Conservation (phyloP, 495 filamentous ascomycete genomes). For the Daldinia concentrica region DNA sequence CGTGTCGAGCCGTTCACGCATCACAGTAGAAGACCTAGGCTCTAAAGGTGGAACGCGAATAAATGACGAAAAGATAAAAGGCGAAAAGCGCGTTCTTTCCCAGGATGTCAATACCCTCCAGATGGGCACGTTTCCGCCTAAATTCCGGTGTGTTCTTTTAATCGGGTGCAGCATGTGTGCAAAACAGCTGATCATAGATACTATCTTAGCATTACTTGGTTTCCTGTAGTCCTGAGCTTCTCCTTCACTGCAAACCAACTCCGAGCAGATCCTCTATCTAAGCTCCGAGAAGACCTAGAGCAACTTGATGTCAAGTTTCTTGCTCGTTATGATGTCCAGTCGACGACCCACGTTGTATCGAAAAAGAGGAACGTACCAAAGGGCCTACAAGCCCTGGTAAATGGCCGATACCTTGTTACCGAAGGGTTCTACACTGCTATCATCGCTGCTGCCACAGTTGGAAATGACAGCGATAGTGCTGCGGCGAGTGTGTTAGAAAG, state of each 20-base stretch:
- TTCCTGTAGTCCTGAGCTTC: constrained; percentile 81
- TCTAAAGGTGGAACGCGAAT: constrained; percentile 84
- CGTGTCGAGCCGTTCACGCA: constrained; percentile 67
- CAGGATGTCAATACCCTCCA: constrained; percentile 70
- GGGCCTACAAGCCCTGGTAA: constrained; percentile 86
- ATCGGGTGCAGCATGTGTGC: background rate
- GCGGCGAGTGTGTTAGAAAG: constrained; percentile 74
- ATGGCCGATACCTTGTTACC: constrained; percentile 82
- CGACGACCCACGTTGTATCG: constrained; percentile 88
- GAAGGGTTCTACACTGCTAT: constrained; percentile 74
- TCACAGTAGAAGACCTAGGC: constrained; percentile 73
- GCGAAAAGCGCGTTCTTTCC: constrained; percentile 60
- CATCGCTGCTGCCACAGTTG: constrained; percentile 72
- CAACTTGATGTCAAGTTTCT: constrained; percentile 87
- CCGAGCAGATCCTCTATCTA: constrained; percentile 72
- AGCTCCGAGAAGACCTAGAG: constrained; percentile 72
- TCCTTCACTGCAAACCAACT: constrained; percentile 80
- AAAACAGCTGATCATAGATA: constrained; percentile 12
- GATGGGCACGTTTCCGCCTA: constrained; percentile 69
- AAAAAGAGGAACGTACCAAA: constrained; percentile 90
- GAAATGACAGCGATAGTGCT: constrained; percentile 60
- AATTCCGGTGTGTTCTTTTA: constrained; percentile 56
- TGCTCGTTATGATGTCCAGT: constrained; percentile 70
- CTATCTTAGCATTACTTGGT: constrained; percentile 75
- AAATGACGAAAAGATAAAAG: constrained; percentile 73